Evolutionary conservation across 805 yeast genomes (phyloP), one percentile per base, ranked within the genome.

Genomic region (Metschnikowia baotianmanensis): DNA sequence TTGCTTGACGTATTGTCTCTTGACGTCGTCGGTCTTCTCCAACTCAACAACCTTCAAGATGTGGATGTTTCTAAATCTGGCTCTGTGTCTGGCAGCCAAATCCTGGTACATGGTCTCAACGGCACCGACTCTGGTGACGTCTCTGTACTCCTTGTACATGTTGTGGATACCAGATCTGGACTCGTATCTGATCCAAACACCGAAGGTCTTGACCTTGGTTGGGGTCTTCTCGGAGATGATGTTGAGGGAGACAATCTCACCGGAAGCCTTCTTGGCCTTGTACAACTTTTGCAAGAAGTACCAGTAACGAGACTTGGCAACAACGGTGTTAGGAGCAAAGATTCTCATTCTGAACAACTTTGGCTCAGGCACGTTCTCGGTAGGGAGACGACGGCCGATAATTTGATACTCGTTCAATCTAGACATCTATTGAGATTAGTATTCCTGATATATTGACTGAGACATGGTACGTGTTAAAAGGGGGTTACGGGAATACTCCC

Each of bases 121-220:
- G 61, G 98, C 99, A 74, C 87, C 96, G 55, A 89, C 95, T 82
- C 99, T 93, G 81, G 96, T 77, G 63, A 91, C 95, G 66, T 91
- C 99, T 78, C 99, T 89, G 93, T 88, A 87, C 82, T 93, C 99
- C 83, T 93, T 93, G 96, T 93, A 93, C 97, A 93, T 93, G 95
- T 93, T 93, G 95, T 93, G 99, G 68, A 96, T 90, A 80, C 99
- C 99, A 61, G 99, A 93, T 86, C 99, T 95, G 58, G 99, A 93
- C 73, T 93, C 99, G 86, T 93, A 93, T 82, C 99, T 90, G 74
- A 93, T 86, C 99, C 99, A 93, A 80, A 93, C 74, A 81, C 97
- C 99, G 72, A 90, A 93, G 87, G 90, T 93, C 90, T 93, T 93
- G 69, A 93, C 98, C 82, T 87, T 90, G 77, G 96, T 87, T 77